Conservation (phyloP, 257 asterid species). For the Nicotiana tomentosiformis region DNA sequence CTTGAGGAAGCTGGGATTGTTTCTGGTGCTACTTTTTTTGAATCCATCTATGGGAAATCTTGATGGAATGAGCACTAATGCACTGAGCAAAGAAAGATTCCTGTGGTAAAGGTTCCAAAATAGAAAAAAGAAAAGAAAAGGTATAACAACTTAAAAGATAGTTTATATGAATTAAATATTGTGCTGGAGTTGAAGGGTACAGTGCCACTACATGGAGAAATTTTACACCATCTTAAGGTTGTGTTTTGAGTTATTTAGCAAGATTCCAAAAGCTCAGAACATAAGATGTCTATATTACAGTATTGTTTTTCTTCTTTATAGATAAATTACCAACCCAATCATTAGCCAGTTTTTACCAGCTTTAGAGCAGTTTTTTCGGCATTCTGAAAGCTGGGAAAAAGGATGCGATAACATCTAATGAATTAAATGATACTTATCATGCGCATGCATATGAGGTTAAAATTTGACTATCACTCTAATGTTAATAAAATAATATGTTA, state of each 20-base stretch:
- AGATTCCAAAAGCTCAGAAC: no score
- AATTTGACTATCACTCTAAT: no score
- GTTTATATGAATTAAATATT: not conserved
- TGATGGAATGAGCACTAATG: slow-evolving; percentile 2
- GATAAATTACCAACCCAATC: not conserved
- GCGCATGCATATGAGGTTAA: no score
- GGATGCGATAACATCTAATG: not conserved
- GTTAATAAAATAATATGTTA: no score
- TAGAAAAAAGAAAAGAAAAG: not conserved
- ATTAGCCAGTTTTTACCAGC: not conserved
- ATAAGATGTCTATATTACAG: no score
- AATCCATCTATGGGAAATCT: not conserved
- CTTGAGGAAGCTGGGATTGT: slow-evolving; percentile 8
- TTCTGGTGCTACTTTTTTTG: no score
- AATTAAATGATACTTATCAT: not conserved
- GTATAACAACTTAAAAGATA: not conserved
- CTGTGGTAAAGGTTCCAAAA: not conserved
- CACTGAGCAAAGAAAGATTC: not conserved
- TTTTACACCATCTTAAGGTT: not conserved
- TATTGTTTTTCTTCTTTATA: no score
- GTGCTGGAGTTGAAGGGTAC: not conserved
- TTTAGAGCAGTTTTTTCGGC: not conserved
- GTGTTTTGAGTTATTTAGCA: no score
- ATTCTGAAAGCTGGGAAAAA: not conserved
- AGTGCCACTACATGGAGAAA: not conserved